Base-by-base conservation (phyloP, 495 filamentous ascomycete species). In the Rostrohypoxylon terebratum region DNA sequence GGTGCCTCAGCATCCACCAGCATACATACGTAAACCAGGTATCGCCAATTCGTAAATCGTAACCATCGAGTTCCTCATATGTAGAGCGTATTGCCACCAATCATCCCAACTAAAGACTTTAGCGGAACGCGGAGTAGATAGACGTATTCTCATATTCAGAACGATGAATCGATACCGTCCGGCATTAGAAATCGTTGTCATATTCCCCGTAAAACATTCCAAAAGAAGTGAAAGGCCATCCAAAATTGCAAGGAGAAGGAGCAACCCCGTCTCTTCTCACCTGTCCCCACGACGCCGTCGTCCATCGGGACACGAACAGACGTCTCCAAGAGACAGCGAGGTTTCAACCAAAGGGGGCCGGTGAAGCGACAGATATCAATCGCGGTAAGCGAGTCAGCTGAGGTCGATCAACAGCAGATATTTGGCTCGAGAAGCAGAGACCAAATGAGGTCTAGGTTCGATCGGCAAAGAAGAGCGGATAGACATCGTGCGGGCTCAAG, bases 371-470 rank as follows among this genome's bases (percentile, higher is more conserved):
- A 60, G 40, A n/a, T 23, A 42, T 58, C 60, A 53, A 50, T 63
- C 66, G 63, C 58, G 66, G 66, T 33, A 74, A 70, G 62, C 71
- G 71, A 73, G 71, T 66, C 65, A 38, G 60, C 44, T 38, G 42
- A 62, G 51, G 38, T 66, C 66, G 57, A 68, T 66, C 71, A 51
- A 66, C 66, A 69, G 48, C 65, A 4, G n/a, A 11, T 57, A 48
- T 57, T 69, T 62, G 9, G 63, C 61, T n/a, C 58, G 55, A 54
- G 62, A 67, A 66, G 38, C 34, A 31, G 10, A 31, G 62, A 38
- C 44, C 31, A 23, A 31, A 3, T 0, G 13, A 40, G 38, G 8
- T 38, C 13, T 14, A 31, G 36, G 36, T 36, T 59, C 59, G 13
- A 60, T 8, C 47, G 42, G 61, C 40, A 69, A 62, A 18, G 8